Base-by-base conservation (phyloP, 371 early-diverging fungal genomes). In the Mortierella sp. region DNA sequence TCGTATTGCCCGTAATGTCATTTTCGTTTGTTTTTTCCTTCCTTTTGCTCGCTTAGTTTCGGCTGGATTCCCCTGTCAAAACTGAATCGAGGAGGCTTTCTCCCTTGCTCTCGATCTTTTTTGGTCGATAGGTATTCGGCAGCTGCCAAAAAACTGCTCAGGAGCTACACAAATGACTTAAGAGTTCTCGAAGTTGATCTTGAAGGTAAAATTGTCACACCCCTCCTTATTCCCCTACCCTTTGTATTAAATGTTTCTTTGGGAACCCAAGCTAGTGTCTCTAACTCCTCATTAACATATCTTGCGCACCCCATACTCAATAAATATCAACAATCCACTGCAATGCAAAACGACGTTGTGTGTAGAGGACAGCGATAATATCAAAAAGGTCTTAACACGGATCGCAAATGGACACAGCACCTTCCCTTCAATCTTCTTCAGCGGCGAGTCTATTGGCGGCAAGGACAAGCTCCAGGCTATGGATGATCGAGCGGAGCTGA, bases 401-500 rank as follows among this genome's bases (percentile, higher is more conserved):
- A 65, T 79, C 4, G 37, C 73, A 12, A 53, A 60, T 53, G 79
- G 79, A 18, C 79, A 79, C 64, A 69, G 69, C 9, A 72, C 79
- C 4, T 79, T 72, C 52, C 79, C 79, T 3, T 79, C 79, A 57
- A 79, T 79, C 46, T 79, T 79, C 44, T 62, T 79, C 57, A 29
- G 51, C 18, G 72, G 73, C 37, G 64, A 68, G 60, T 63, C 79
- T 6, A 79, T 79, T 57, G 79, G 79, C 1, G 79, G 79, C 16
- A 25, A 43, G 44, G 79, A 79, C 26, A 72, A 66, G 16, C 47
- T 79, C 58, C 60, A 62, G 29, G 70, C 63, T 9, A 26, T 79
- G 48, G 66, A 72, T 6, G 61, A 72, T 2, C 55, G 29, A 28
- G 59, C 53, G 14, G 45, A 69, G 19, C 67, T 79, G 43, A 23